Evolutionary conservation across 2,329 filamentous ascomycete species (phyloP), one percentile per base, ranked within the genome.

Genomic region (Aspergillus nomiae): DNA sequence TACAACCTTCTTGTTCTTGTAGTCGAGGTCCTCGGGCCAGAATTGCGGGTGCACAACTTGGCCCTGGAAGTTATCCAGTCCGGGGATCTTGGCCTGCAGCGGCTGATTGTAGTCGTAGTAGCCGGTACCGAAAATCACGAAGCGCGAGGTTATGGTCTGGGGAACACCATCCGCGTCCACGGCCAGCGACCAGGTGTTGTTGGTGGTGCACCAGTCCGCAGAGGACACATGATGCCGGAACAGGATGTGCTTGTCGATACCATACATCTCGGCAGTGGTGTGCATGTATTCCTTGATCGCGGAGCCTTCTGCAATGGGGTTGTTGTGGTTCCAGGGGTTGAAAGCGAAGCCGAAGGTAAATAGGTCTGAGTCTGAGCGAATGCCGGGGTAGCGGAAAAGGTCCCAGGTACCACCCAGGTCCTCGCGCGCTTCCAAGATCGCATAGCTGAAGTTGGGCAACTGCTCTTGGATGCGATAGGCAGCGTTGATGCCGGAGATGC

Each of bases 371-470:
- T 89, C 85, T 2, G 87, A 88, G 56, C 86, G 81, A 65, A 92
- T 89, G 11, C 91, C 89, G 0, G 90, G 90, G 68, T 92, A 94
- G 46, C 83, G 86, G 80, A 92, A 94, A 1, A 93, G 78, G 69
- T 90, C 88, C 91, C 91, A 94, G 0, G 91, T 94, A 1, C 91
- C 91, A 2, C 91, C 91, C 9, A 94, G 81, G 32, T 82, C 78
- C 56, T 84, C 80, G 43, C 91, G 87, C 1, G 82, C 83, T 74
- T 94, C 91, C 19, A 94, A 82, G 28, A 94, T 85, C 11, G 85
- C 82, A 71, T 90, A 93, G 2, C 76, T 84, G 41, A 82, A 78
- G 51, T 80, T 72, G 0, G 89, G 87, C 1, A 88, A 77, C 26
- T 83, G 76, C 1, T 81, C 81, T 68, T 91, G 87, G 1, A 92